Base-by-base conservation (phyloP, 176 grass and related monocot species). In the Cocos nucifera region DNA sequence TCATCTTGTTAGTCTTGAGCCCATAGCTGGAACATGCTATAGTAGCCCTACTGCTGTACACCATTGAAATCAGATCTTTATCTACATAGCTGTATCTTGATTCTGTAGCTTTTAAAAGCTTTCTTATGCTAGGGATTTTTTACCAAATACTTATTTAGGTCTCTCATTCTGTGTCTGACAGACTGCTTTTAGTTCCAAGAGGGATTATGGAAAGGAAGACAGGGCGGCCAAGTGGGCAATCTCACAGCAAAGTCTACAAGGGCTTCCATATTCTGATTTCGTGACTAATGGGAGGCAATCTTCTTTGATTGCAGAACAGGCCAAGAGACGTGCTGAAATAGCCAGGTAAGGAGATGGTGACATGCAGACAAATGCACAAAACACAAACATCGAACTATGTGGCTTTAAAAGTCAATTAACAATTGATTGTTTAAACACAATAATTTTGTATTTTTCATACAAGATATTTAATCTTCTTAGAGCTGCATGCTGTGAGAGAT, bases 241-340 rank as follows among this genome's bases (percentile, higher is more conserved):
- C 23, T 82, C 82, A 3, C 72, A 72, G 61, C 75, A 74, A 19
- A 57, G 59, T 18, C 58, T 70, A 26, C 73, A 72, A 10, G 69
- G 66, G 58, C 67, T 65, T 54, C 22, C 67, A 57, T 74, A 84
- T 35, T 77, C 76, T 17, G 78, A 81, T 50, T 55, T 84, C 28
- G 35, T 65, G 59, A 66, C 20, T 64, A 79, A 73, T 18, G 35
- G 68, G 62, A 81, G 48, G 73, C 72, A 51, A 15, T 49, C 70
- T 50, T 89, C 71, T 1, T 54, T 66, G 28, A 78, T 83, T 1
- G 80, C 82, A 0, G 86, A 86, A 51, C 77, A 89, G 39, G 86
- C 86, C 1, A 83, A 25, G 82, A 56, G 85, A 59, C 86, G 82
- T 10, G 90, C 86, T 4, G 74, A 95, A 57, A 95, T 89, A 64